Percentiles rank a stretch among this genome's conserved stretches.
phyloP scores from a whole-genome alignment of 2,329 filamentous ascomycete genomes.

The Xenosphaeropsis pyriputrescens region DNA sequence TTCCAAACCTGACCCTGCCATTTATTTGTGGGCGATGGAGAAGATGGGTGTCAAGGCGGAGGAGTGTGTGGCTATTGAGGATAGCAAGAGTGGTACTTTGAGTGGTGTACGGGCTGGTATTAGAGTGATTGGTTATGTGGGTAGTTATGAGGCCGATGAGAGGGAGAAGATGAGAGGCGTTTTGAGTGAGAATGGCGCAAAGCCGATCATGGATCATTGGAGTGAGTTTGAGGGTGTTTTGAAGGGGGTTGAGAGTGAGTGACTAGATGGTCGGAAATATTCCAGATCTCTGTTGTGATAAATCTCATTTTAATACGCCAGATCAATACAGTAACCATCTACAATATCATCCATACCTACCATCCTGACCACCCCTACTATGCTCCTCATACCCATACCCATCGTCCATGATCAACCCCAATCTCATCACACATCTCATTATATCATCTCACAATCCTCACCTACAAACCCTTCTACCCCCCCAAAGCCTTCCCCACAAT shows the following conservation, averaged over 20 bases:
- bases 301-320: too few species aligned
- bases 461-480: slow-evolving; percentile 8
- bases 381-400: too few species aligned
- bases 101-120: slow-evolving; percentile 68
- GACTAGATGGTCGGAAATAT: too few species aligned
- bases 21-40: slow-evolving; percentile 70
- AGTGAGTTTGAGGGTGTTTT: slow-evolving; percentile 27
- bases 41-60: slow-evolving; percentile 54
- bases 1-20: slow-evolving; percentile 79
- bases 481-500: slow-evolving; percentile 49
- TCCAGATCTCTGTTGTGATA: too few species aligned
- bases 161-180: slow-evolving; percentile 49
- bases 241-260: slow-evolving; percentile 10
- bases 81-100: slow-evolving; percentile 73
- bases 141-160: slow-evolving; percentile 47
- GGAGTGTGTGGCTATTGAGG: slow-evolving; percentile 73
- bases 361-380: too few species aligned
- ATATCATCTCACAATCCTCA: too few species aligned
- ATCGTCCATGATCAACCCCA: too few species aligned
- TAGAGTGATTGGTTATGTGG: slow-evolving; percentile 72
- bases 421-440: too few species aligned
- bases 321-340: too few species aligned
- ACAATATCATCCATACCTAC: too few species aligned
- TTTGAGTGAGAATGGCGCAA: slow-evolving; percentile 45
- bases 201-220: slow-evolving; percentile 47